Conservation (phyloP, 306 rosid species). For the Inga laurina region DNA sequence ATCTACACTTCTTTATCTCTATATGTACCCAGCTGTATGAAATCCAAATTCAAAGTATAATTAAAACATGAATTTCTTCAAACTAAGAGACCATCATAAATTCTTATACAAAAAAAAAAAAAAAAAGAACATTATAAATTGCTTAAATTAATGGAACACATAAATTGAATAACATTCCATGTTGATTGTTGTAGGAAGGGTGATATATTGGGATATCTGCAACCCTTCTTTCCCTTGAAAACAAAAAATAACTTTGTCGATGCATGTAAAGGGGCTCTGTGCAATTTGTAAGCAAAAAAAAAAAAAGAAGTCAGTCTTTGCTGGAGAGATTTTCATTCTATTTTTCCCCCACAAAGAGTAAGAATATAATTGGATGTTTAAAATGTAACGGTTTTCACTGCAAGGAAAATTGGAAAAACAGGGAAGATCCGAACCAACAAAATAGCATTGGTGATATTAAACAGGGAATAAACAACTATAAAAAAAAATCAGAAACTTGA, state of each 20-base stretch:
- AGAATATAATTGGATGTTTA: background rate
- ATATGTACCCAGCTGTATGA: background rate
- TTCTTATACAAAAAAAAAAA: background rate
- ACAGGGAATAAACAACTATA: constrained; percentile 4
- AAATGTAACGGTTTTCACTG: constrained; percentile 1
- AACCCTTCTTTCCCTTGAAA: constrained; percentile 96
- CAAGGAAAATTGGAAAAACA: background rate
- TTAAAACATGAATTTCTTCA: background rate
- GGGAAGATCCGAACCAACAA: constrained; percentile 7
- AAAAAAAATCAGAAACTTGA: background rate
- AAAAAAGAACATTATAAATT: constrained; percentile 5
- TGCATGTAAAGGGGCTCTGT: constrained; percentile 93
- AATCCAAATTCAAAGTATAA: background rate
- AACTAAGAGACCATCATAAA: constrained; percentile 9
- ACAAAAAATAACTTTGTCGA: constrained; percentile 88
- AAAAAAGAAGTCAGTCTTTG: background rate
- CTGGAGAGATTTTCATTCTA: constrained; percentile 15
- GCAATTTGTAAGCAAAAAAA: constrained; percentile 29
- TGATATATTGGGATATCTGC: constrained; percentile 98
- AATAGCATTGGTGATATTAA: constrained; percentile 1
- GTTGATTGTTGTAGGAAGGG: constrained; percentile 98
- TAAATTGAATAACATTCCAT: constrained; percentile 89
- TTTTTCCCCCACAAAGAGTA: constrained; percentile 1
- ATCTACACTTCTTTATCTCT: background rate
- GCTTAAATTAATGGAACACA: constrained; percentile 50